A percentile compares a stretch with the other conserved stretches of the same genome.
phyloP scores from a whole-genome alignment of 2,329 filamentous ascomycete genomes.

The Phaeosphaeriaceae sp. region DNA sequence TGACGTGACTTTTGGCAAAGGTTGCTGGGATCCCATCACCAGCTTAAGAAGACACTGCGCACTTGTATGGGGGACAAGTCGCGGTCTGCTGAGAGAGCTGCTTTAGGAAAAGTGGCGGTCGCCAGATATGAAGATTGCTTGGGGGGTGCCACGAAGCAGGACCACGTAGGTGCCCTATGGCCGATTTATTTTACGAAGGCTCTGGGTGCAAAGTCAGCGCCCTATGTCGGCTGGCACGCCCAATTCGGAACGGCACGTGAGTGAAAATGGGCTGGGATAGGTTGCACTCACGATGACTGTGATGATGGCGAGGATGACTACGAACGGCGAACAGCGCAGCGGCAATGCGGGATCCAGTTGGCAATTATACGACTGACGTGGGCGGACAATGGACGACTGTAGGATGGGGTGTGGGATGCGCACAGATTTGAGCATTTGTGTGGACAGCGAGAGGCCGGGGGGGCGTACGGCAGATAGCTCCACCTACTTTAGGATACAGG shows the following conservation, averaged over 20 bases:
- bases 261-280: slow-evolving; percentile 26
- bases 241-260: slow-evolving; percentile 43
- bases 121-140: slow-evolving; percentile 34
- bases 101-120: slow-evolving; percentile 37
- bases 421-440: slow-evolving; percentile 30
- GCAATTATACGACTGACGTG: slow-evolving; percentile 29
- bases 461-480: slow-evolving; percentile 23
- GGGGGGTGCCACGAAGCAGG: slow-evolving; percentile 48
- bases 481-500: slow-evolving; percentile 21
- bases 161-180: slow-evolving; percentile 45
- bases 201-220: slow-evolving; percentile 33
- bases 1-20: slow-evolving; percentile 37
- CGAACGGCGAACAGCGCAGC: slow-evolving; percentile 22
- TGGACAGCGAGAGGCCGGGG: slow-evolving; percentile 26
- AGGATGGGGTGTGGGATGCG: slow-evolving; percentile 30
- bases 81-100: slow-evolving; percentile 22
- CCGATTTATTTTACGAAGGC: slow-evolving; percentile 33
- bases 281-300: slow-evolving; percentile 23
- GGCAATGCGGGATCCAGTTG: slow-evolving; percentile 17
- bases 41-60: slow-evolving; percentile 33
- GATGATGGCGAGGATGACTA: slow-evolving; percentile 5
- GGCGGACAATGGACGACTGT: slow-evolving; percentile 24
- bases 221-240: slow-evolving; percentile 26
- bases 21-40: slow-evolving; percentile 47
- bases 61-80: slow-evolving; percentile 21